phyloP scores from a whole-genome alignment of 1,139 yeast genomes.

The Lizanozyma gosingica region DNA sequence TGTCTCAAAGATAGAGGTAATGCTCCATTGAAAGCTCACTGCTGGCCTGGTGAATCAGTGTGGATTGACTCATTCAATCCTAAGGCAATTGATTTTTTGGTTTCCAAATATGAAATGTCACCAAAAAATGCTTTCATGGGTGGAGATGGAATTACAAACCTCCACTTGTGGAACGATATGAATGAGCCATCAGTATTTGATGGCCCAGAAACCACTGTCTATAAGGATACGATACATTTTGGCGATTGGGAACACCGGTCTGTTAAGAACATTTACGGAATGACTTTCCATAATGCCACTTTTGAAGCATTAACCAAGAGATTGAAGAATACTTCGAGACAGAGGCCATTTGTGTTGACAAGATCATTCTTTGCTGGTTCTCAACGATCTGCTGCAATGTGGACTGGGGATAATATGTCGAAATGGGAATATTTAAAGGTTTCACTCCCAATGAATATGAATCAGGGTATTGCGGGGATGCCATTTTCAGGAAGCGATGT shows the following conservation, averaged over 20 bases:
- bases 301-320: constrained; percentile 53
- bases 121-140: constrained; percentile 21
- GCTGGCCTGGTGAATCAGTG: constrained; percentile 97
- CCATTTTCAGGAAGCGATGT: constrained; percentile 96
- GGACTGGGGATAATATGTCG: constrained; percentile 97
- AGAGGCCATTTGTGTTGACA: constrained; percentile 84
- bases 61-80: constrained; percentile 88
- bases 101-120: constrained; percentile 16
- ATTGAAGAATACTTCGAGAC: constrained; percentile 31
- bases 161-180: constrained; percentile 97
- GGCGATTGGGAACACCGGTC: constrained; percentile 89
- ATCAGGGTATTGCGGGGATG: constrained; percentile 76
- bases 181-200: constrained; percentile 92
- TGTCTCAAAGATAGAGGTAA: constrained; percentile 36
- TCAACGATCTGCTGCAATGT: constrained; percentile 84
- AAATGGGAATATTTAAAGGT: constrained; percentile 79
- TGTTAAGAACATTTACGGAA: constrained; percentile 77
- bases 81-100: constrained; percentile 54
- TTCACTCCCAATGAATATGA: constrained; percentile 82
- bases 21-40: constrained; percentile 43
- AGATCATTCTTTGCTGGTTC: constrained; percentile 87
- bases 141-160: constrained; percentile 45
- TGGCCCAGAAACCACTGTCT: constrained; percentile 91
- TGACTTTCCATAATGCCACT: constrained; percentile 74
- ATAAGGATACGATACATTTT: constrained; percentile 68